Evolutionary conservation across 768 basidiomycete species (phyloP), one percentile per base, ranked within the genome.

Genomic region (Leccinum incarnatum): DNA sequence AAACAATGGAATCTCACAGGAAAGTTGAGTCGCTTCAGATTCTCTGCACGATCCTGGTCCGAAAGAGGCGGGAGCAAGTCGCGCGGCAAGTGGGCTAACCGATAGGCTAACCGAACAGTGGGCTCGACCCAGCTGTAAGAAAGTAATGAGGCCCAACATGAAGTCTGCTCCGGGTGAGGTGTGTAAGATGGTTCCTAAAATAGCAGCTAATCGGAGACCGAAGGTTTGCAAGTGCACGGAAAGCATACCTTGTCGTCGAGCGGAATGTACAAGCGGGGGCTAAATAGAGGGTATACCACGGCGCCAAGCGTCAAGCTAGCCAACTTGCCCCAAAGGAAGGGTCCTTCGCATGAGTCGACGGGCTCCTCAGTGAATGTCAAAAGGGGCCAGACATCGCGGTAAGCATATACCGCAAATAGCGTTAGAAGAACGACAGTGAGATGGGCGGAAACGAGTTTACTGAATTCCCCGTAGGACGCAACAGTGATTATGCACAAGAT

Each of bases 161-260:
- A 51, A 36, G 50, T 53, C 34, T 56, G 55, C 17, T 56, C 55
- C 1, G 50, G 55, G 17, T 56, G 55, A 53, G 55, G 55, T 29
- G 27, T 29, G 10, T 21, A 5, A 32, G 30, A 36, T 7, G 34
- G 34, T 40, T 25, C 36, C 55, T 53, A 51, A 40, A 0, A 37
- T 4, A 21, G 10, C 12, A 29, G 17, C 27, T 37, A 23, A 21
- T 49, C 2, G 2, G 8, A 40, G n/a, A n/a, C n/a, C 2, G 34
- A 29, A 12, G 21, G 5, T 14, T 37, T 3, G 25, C 5, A 36
- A 5, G 3, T 4, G 2, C 9, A 37, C 25, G 5, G 25, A 21
- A 53, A 29, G 15, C n/a, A 56, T 37, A 56, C 55, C 50, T 40
- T 29, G 21, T 8, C 8, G 30, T 55, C 27, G 2, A 29, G 19